Evolutionary conservation across 352 stramenopile species (phyloP).

Genomic region (Thraustochytrium striatum): DNA sequence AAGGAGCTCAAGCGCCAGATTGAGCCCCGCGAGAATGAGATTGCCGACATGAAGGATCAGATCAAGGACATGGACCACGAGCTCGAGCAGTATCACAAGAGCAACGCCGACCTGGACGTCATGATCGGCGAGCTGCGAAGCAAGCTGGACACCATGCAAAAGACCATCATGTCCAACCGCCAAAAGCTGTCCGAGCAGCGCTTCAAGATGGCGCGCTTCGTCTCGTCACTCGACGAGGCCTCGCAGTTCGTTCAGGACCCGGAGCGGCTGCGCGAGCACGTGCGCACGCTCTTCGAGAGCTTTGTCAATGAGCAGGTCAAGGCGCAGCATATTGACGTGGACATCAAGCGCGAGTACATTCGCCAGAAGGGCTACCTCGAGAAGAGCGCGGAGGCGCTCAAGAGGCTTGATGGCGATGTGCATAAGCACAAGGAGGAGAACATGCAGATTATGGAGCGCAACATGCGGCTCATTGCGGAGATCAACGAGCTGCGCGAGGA

Average conservation of each 20-base stretch:
- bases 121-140: slow-evolving; percentile 87
- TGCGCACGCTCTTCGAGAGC: slow-evolving; percentile 53
- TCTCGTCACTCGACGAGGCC: slow-evolving; percentile 56
- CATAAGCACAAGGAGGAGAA: slow-evolving; percentile 54
- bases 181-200: slow-evolving; percentile 56
- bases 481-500: slow-evolving; percentile 70
- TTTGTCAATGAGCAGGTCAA: slow-evolving; percentile 53
- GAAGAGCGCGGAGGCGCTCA: slow-evolving; percentile 78
- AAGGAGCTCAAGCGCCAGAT: slow-evolving; percentile 93
- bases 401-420: slow-evolving; percentile 56
- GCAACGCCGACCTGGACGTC: slow-evolving; percentile 82
- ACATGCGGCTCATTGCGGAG: slow-evolving; percentile 64
- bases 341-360: slow-evolving; percentile 80
- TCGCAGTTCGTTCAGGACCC: slow-evolving; percentile 58
- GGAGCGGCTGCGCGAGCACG: slow-evolving; percentile 32
- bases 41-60: slow-evolving; percentile 85
- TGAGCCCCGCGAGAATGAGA: slow-evolving; percentile 87
- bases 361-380: slow-evolving; percentile 84
- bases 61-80: slow-evolving; percentile 92
- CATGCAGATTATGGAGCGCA: slow-evolving; percentile 58
- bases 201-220: slow-evolving; percentile 54
- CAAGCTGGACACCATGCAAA: slow-evolving; percentile 76
- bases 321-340: slow-evolving; percentile 66
- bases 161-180: slow-evolving; percentile 55
- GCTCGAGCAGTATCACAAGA: slow-evolving; percentile 90